These are phyloP conservation scores for Phialophora verrucosa DNA, from an alignment of 2,329 filamentous ascomycete genomes.

Conservation along the genomic window DNA sequence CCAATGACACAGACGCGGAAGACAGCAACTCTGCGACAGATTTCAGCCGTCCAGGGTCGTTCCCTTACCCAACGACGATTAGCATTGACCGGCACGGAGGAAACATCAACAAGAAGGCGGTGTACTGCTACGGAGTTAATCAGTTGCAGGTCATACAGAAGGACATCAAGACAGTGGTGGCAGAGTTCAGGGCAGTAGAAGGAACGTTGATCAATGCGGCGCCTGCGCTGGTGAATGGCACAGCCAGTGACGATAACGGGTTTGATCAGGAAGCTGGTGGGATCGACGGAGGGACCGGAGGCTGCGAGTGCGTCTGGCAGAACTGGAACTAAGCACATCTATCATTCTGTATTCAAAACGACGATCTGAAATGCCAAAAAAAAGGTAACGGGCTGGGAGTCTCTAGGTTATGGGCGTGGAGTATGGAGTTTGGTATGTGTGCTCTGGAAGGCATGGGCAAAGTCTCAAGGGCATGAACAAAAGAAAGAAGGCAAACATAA, in stretches of 20 bases:
- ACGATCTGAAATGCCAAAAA: not conserved
- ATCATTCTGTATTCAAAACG: not conserved
- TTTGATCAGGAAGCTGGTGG: conserved; percentile 49
- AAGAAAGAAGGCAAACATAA: not conserved
- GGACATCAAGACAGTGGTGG: conserved; percentile 53
- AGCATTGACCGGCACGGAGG: conserved; percentile 67
- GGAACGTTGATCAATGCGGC: conserved; percentile 60
- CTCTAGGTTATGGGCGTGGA: not conserved
- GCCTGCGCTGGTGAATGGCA: conserved; percentile 50
- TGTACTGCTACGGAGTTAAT: conserved; percentile 66
- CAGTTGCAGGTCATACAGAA: conserved; percentile 53
- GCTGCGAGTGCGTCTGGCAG: conserved; percentile 65
- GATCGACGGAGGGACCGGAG: conserved; percentile 65
- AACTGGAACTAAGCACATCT: conserved; percentile 50
- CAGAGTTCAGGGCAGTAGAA: conserved; percentile 60
- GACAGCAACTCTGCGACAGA: conserved; percentile 49
- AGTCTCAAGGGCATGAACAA: not conserved
- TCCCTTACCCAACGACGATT: conserved; percentile 66
- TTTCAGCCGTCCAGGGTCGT: conserved; percentile 60
- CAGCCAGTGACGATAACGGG: conserved; percentile 20
- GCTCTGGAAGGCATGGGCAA: not conserved
- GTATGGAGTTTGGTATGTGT: not conserved
- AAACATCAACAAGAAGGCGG: conserved; percentile 57
- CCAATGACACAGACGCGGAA: conserved; percentile 30
- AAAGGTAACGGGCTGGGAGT: not conserved